Evolutionary conservation across 2,329 filamentous ascomycete genomes (phyloP).

Genomic region (Trichoderma endophyticum): DNA sequence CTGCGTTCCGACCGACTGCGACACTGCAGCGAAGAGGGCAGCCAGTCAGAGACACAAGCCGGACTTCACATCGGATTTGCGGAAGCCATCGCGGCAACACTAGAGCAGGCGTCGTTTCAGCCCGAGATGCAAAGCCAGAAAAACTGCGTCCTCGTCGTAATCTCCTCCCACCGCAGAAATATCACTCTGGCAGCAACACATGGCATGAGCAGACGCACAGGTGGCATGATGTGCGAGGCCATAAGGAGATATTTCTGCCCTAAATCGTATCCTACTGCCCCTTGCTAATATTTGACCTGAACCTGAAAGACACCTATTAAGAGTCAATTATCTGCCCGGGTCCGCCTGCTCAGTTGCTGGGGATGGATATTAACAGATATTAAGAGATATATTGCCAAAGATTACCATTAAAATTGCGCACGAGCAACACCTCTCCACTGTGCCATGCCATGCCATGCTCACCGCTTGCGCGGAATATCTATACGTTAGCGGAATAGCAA

Average conservation of each 20-base stretch:
- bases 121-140: neutral
- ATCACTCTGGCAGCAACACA: neutral
- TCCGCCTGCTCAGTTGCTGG: conserved; percentile 6
- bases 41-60: conserved; percentile 5
- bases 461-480: neutral
- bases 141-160: neutral
- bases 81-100: neutral
- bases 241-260: neutral
- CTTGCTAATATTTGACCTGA: conserved; percentile 12
- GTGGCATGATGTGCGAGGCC: neutral
- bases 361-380: conserved; percentile 15
- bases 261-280: neutral
- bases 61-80: neutral
- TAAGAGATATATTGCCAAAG: conserved; percentile 10
- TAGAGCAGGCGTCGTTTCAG: neutral
- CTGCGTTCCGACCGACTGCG: conserved; percentile 2
- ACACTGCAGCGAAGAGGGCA: neutral
- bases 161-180: neutral
- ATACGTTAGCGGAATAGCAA: neutral
- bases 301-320: conserved; percentile 12
- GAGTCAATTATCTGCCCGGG: neutral
- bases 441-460: neutral
- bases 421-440: neutral
- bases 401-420: conserved; percentile 9
- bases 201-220: neutral